Conservation (phyloP, 352 stramenopile species). For the Phytophthora hybrid region DNA sequence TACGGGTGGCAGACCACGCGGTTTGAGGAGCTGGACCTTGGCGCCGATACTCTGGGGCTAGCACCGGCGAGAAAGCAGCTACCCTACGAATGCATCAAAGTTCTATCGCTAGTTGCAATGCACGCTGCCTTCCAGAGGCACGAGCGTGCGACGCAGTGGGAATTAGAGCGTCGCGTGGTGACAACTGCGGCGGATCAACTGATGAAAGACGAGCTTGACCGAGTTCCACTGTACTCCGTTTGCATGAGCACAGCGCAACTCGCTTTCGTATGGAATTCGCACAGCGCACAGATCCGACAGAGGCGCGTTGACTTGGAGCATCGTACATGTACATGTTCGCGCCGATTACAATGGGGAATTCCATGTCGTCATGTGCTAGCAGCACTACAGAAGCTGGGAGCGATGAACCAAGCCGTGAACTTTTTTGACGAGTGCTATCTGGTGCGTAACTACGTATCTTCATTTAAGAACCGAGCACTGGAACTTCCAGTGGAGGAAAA, state of each 20-base stretch:
- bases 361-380: slow-evolving; percentile 57
- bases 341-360: slow-evolving; percentile 50
- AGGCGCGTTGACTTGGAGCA: slow-evolving; percentile 57
- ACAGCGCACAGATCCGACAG: slow-evolving; percentile 51
- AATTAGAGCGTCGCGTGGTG: slow-evolving; percentile 50
- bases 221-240: slow-evolving; percentile 47
- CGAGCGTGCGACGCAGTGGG: slow-evolving; percentile 50
- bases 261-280: slow-evolving; percentile 60
- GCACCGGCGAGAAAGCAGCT: slow-evolving; percentile 31
- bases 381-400: slow-evolving; percentile 47
- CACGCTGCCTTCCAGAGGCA: slow-evolving; percentile 46
- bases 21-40: slow-evolving; percentile 39
- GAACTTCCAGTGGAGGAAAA: slow-evolving; percentile 56
- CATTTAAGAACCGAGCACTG: slow-evolving; percentile 48
- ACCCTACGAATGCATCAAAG: slow-evolving; percentile 55
- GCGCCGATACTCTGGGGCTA: slow-evolving; percentile 21
- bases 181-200: slow-evolving; percentile 52
- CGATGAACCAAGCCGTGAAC: slow-evolving; percentile 42
- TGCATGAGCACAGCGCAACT: slow-evolving; percentile 55
- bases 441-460: slow-evolving; percentile 51
- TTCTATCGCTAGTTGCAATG: slow-evolving; percentile 47
- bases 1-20: slow-evolving; percentile 63
- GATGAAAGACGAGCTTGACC: slow-evolving; percentile 57
- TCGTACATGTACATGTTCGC: slow-evolving; percentile 56
- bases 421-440: slow-evolving; percentile 65